phyloP scores from a whole-genome alignment of 2,329 filamentous ascomycete species.

The Trichoderma sp. region DNA sequence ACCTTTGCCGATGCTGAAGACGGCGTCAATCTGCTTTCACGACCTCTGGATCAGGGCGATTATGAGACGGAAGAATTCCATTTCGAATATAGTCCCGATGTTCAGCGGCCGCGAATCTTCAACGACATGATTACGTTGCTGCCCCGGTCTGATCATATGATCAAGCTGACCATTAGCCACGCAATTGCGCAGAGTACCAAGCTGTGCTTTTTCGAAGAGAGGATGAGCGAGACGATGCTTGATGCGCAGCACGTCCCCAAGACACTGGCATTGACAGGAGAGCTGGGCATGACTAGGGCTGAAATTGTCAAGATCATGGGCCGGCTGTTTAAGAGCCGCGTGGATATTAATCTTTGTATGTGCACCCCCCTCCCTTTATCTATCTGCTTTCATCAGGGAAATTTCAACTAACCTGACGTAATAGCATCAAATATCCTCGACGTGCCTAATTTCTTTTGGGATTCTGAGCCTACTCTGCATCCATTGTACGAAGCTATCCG shows the following conservation, averaged over 20 bases:
- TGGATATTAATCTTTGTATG: constrained; percentile 97
- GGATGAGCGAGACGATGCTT: constrained; percentile 91
- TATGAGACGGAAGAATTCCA: constrained; percentile 98
- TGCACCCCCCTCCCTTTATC: neutral
- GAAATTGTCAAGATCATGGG: constrained; percentile 93
- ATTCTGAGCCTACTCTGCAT: constrained; percentile 90
- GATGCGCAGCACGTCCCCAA: constrained; percentile 92
- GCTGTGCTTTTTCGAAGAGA: constrained; percentile 91
- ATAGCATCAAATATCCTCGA: constrained; percentile 87
- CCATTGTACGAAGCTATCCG: constrained; percentile 92
- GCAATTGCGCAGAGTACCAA: constrained; percentile 98
- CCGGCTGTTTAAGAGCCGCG: constrained; percentile 84
- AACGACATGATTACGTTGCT: constrained; percentile 99
- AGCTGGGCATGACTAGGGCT: constrained; percentile 84
- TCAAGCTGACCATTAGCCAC: constrained; percentile 95
- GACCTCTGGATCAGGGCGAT: constrained; percentile 81
- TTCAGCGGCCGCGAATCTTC: constrained; percentile 86
- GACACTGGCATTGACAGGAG: constrained; percentile 80
- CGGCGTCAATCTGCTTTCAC: constrained; percentile 65
- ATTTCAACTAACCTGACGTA: neutral
- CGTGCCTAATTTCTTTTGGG: constrained; percentile 98
- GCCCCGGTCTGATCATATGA: constrained; percentile 92
- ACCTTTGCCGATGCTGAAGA: constrained; percentile 77
- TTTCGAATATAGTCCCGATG: constrained; percentile 89
- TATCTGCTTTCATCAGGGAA: neutral